Evolutionary conservation across 148 eudicot genomes (phyloP).

Genomic region (Mesembryanthemum crystallinum): DNA sequence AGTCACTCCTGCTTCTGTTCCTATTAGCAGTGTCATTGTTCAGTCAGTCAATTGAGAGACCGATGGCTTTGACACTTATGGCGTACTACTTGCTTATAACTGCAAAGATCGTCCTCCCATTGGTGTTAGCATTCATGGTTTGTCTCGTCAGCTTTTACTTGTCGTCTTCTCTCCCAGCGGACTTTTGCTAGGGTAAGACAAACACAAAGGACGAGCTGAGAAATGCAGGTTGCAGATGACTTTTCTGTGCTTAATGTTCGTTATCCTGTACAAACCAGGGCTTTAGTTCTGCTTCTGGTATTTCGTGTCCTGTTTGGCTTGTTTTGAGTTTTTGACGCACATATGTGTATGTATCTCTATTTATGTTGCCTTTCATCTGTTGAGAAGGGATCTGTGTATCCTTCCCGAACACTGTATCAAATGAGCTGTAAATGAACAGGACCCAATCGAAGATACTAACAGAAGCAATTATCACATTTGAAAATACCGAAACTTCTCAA

Average conservation of each 20-base stretch:
- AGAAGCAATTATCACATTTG: too few relatives aligned
- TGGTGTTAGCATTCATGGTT: neutral
- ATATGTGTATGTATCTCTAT: neutral
- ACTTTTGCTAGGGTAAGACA: neutral
- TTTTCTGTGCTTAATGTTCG: neutral
- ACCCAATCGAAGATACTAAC: too few relatives aligned
- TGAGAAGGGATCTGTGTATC: too few relatives aligned
- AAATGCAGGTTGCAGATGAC: neutral
- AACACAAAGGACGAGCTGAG: neutral
- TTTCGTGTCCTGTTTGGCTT: constrained; percentile 2
- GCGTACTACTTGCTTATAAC: neutral
- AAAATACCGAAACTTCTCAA: neutral
- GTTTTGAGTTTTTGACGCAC: neutral
- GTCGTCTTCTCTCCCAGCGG: neutral
- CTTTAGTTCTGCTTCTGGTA: neutral
- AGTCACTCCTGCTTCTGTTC: neutral
- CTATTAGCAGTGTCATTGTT: neutral
- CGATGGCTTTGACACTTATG: neutral
- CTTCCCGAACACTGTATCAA: too few relatives aligned
- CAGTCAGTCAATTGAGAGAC: neutral
- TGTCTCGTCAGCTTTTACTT: neutral
- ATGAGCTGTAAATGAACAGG: too few relatives aligned
- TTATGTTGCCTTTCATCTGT: neutral
- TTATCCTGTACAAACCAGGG: neutral
- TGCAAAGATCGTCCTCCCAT: neutral